phyloP scores from a whole-genome alignment of 257 asterid species.

The Penstemon davidsonii region DNA sequence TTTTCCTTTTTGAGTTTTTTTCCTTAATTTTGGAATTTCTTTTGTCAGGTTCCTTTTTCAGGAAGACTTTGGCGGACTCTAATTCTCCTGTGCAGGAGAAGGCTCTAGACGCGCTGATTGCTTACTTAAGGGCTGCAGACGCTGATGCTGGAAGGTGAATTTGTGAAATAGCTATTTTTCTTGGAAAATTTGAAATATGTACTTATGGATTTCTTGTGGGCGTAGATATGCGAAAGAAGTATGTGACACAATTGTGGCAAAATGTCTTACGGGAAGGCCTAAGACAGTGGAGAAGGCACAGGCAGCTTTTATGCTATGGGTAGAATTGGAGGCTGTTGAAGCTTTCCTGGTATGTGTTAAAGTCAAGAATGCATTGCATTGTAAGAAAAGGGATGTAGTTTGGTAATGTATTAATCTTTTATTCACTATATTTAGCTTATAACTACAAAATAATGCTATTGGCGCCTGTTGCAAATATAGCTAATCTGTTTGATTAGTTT shows the following conservation, averaged over 20 bases:
- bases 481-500: conserved; percentile 6
- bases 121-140: conserved; percentile 88
- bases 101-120: conserved; percentile 96
- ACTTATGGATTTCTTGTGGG: conserved; percentile 7
- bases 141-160: conserved; percentile 89
- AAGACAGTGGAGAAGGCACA: conserved; percentile 99
- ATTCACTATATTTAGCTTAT: neutral
- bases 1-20: conserved; percentile 1
- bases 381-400: conserved; percentile 7
- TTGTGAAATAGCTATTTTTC: neutral
- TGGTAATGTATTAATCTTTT: neutral
- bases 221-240: conserved; percentile 88
- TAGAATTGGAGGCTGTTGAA: conserved; percentile 96
- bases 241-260: conserved; percentile 90
- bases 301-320: conserved; percentile 79
- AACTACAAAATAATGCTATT: neutral
- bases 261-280: conserved; percentile 94
- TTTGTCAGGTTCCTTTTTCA: conserved; percentile 74
- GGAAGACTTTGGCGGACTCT: conserved; percentile 80
- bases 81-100: conserved; percentile 99
- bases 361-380: conserved; percentile 14
- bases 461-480: conserved; percentile 15
- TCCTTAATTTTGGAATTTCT: conserved; percentile 23
- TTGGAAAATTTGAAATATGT: conserved; percentile 6
- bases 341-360: conserved; percentile 73